A percentile compares a stretch with the other conserved stretches of the same genome.
Conservation (phyloP, 352 stramenopile species). For the Aphanomyces invadans region DNA sequence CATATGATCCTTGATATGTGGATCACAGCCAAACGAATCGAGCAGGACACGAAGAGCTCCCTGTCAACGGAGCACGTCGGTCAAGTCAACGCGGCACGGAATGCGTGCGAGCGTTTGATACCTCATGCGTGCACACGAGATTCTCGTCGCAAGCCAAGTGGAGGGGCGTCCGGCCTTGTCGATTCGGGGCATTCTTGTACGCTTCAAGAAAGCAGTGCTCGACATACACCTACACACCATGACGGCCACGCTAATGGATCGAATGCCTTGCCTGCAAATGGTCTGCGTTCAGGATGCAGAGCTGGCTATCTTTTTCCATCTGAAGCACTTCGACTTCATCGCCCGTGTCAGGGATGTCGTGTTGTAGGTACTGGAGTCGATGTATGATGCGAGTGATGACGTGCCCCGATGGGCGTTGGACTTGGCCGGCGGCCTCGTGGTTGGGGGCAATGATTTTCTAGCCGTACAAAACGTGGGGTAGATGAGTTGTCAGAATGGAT, state of each 20-base stretch:
- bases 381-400: constrained; percentile 4
- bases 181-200: constrained; percentile 58
- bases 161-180: constrained; percentile 52
- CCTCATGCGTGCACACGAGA: constrained; percentile 68
- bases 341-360: constrained; percentile 31
- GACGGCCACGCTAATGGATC: too few relatives aligned
- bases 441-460: not conserved
- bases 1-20: constrained; percentile 44
- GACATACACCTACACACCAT: constrained; percentile 57
- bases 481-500: too few relatives aligned
- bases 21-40: constrained; percentile 48
- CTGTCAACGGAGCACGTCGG: too few relatives aligned
- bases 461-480: too few relatives aligned
- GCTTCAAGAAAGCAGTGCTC: constrained; percentile 49
- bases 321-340: constrained; percentile 13
- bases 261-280: constrained; percentile 30
- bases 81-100: too few relatives aligned
- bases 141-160: constrained; percentile 77
- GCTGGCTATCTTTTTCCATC: not conserved
- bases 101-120: not conserved
- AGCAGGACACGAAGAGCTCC: constrained; percentile 44
- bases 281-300: constrained; percentile 27
- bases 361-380: not conserved
- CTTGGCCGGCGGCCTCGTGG: not conserved
- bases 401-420: not conserved